These are phyloP conservation scores for Xylariaceae sp. DNA, from an alignment of 2,329 filamentous ascomycete genomes.

Conservation along the genomic window DNA sequence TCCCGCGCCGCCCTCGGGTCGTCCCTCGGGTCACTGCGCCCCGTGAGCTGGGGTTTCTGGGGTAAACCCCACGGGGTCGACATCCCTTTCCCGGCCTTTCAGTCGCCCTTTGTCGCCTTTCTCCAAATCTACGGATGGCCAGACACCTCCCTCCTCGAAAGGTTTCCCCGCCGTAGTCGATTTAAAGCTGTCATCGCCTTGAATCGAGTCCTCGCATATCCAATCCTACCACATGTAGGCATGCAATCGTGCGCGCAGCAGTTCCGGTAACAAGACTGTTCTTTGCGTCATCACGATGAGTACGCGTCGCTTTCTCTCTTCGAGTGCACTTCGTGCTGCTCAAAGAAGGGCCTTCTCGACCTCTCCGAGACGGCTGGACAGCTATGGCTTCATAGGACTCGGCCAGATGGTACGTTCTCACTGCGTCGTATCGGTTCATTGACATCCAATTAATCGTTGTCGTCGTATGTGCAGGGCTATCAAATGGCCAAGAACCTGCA, in stretches of 20 bases:
- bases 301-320: constrained; percentile 36
- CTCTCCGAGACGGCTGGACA: constrained; percentile 43
- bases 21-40: background rate
- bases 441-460: constrained; percentile 4
- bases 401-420: constrained; percentile 53
- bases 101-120: background rate
- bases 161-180: too few species aligned
- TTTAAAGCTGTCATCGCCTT: background rate
- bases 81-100: background rate
- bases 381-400: constrained; percentile 55
- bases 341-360: constrained; percentile 48
- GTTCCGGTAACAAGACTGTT: constrained; percentile 4
- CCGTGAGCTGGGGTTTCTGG: background rate
- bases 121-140: background rate
- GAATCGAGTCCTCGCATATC: background rate
- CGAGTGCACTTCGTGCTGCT: constrained; percentile 28
- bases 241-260: background rate
- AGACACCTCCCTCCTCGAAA: too few species aligned
- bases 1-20: background rate
- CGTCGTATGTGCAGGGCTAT: constrained; percentile 43
- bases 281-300: constrained; percentile 39
- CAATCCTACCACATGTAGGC: background rate
- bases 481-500: constrained; percentile 61
- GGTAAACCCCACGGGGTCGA: background rate
- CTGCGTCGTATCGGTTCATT: background rate